Base-by-base conservation (phyloP, 2,329 filamentous ascomycete genomes). In the Penicillium concentricum region DNA sequence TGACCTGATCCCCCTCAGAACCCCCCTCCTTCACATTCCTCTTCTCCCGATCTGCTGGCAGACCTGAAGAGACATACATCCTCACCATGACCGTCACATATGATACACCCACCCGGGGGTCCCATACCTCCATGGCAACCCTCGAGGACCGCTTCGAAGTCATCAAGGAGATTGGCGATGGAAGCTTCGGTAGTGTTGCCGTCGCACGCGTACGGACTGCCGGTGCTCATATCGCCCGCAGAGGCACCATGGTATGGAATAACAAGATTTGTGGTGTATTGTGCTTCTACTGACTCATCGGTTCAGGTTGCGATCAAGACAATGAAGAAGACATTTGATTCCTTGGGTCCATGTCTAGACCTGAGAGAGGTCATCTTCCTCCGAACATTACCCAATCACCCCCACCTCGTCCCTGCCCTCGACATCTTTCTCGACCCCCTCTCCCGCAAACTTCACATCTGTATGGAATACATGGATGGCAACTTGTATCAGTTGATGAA, bases 401-500 rank as follows among this genome's bases (percentile, higher is more conserved):
- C 87, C 66, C 94, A 99, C 74, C 84, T 99, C 34, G 94, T 99
- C n/a, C 94, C 94, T 35, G 93, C 94, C 5, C 84, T 97, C 64
- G 94, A 99, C 77, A 99, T 99, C 70, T 99, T 99, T 77, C 86
- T 99, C 69, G 94, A 99, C 71, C 94, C 94, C 0, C 90, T 91
- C 74, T 96, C 85, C 78, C 95, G 92, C 79, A 96, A 97, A 78
- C 86, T 99, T 43, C 94, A 99, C 76, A 99, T 99, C 65, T 88
- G 86, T 71, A 99, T 99, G 94, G 94, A 99, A 79, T 97, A 96
- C 77, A 99, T 99, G 94, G 94, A 99, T 74, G 94, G 94, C 49
- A 99, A 99, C 75, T 83, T 99, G 1, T 99, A 99, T 76, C 94
- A 99, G 76, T 79, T 99, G 61, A 99, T 99, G 94, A 99, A 99